A percentile compares a stretch with the other conserved stretches of the same genome.
phyloP scores from a whole-genome alignment of 2,329 filamentous ascomycete genomes.

The Annulohypoxylon truncatum region DNA sequence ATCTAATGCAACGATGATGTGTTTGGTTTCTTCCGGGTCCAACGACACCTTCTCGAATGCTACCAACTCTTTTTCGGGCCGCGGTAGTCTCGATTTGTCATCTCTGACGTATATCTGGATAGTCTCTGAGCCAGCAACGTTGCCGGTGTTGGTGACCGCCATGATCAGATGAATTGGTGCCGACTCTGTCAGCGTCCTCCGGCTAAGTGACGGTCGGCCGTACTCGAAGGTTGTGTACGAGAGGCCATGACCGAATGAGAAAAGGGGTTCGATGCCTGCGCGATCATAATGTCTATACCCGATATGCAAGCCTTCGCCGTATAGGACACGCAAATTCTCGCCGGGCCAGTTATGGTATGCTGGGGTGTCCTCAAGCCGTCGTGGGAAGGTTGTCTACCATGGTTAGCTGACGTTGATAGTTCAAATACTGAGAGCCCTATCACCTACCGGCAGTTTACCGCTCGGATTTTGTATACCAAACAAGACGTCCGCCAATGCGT shows the following conservation, averaged over 20 bases:
- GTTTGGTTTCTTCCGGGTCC: slow-evolving; percentile 65
- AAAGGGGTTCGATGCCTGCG: slow-evolving; percentile 68
- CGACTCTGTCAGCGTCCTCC: slow-evolving; percentile 54
- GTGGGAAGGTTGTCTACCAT: slow-evolving; percentile 72
- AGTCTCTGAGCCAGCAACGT: slow-evolving; percentile 68
- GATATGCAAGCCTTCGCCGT: slow-evolving; percentile 79
- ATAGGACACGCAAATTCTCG: slow-evolving; percentile 74
- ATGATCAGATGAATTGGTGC: slow-evolving; percentile 59
- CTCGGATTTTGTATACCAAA: slow-evolving; percentile 73
- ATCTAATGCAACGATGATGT: slow-evolving; percentile 59
- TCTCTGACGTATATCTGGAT: slow-evolving; percentile 77
- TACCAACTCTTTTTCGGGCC: slow-evolving; percentile 77
- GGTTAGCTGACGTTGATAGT: slow-evolving; percentile 19
- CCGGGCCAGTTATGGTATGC: slow-evolving; percentile 79
- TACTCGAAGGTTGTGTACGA: slow-evolving; percentile 79
- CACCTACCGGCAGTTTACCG: slow-evolving; percentile 72
- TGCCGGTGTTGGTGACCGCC: slow-evolving; percentile 66
- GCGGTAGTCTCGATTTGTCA: slow-evolving; percentile 68
- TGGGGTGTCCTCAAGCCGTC: slow-evolving; percentile 71
- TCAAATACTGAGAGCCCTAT: not conserved
- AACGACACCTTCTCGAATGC: slow-evolving; percentile 75
- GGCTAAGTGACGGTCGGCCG: slow-evolving; percentile 64
- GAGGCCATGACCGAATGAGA: slow-evolving; percentile 79
- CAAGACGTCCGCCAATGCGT: slow-evolving; percentile 74
- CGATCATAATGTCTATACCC: slow-evolving; percentile 80